A percentile compares a stretch with the other conserved stretches of the same genome.
Conservation (phyloP, 2,329 filamentous ascomycete species). For the Didymella segeticola region DNA sequence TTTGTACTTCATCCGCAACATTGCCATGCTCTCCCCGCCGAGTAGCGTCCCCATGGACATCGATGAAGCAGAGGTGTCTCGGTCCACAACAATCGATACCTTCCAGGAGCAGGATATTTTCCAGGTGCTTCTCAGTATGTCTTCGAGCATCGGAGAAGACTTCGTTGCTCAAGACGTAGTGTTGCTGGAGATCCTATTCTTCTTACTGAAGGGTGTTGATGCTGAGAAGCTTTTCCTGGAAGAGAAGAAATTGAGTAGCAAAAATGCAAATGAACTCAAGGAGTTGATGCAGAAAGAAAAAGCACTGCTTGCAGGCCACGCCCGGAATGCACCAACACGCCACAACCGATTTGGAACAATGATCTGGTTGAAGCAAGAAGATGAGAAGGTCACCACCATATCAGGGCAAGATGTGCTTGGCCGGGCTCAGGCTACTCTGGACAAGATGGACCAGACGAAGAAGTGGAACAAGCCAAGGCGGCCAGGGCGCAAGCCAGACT, state of each 20-base stretch:
- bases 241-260: conserved; percentile 71
- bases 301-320: conserved; percentile 78
- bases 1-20: conserved; percentile 86
- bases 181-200: conserved; percentile 91
- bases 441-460: conserved; percentile 91
- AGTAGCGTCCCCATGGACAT: conserved; percentile 76
- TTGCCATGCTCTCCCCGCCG: conserved; percentile 82
- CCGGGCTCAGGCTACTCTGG: conserved; percentile 73
- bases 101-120: conserved; percentile 93
- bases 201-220: conserved; percentile 89
- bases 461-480: conserved; percentile 82
- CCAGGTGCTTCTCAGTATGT: conserved; percentile 80
- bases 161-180: conserved; percentile 88
- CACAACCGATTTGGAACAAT: conserved; percentile 97
- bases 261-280: conserved; percentile 75
- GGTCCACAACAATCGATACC: conserved; percentile 85
- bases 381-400: conserved; percentile 82
- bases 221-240: conserved; percentile 84
- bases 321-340: conserved; percentile 78
- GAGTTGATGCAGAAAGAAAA: conserved; percentile 81
- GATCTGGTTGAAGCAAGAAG: conserved; percentile 91
- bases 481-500: conserved; percentile 49
- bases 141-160: conserved; percentile 92
- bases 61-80: conserved; percentile 88
- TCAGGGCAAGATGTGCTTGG: conserved; percentile 87